Evolutionary conservation across 1,139 yeast species (phyloP), one percentile per base, ranked within the genome.

Genomic region (Candida anutae): DNA sequence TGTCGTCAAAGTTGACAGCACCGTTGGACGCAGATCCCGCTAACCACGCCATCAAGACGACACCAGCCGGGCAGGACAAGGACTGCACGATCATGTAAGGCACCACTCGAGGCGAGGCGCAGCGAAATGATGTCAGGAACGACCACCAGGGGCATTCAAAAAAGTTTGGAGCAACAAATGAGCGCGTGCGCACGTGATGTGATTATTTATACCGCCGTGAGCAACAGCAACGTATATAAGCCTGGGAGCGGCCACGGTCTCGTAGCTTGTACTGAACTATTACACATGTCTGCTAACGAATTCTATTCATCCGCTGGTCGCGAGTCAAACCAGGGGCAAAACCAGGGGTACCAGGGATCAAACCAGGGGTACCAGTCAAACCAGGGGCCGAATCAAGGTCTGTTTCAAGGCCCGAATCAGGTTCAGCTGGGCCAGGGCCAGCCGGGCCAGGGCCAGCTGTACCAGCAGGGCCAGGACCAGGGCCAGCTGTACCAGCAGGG

Each of bases 241-340:
- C n/a, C n/a, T n/a, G n/a, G n/a, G n/a, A n/a, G n/a, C n/a, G n/a
- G n/a, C n/a, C n/a, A n/a, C n/a, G n/a, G n/a, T n/a, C n/a, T n/a
- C n/a, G n/a, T n/a, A n/a, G n/a, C n/a, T n/a, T n/a, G n/a, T n/a
- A n/a, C n/a, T n/a, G n/a, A n/a, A n/a, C n/a, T n/a, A n/a, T n/a
- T n/a, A n/a, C n/a, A n/a, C n/a, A 74, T 74, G 80, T 74, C 79
- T 32, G 77, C 77, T 37, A 72, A 72, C 74, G 79, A 74, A 29
- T 74, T 66, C 50, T 74, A 73, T 50, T 53, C 59, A 31, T 61
- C 72, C 14, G 74, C 69, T 30, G 61, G 63, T 26, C 61, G 63
- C 47, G 65, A 69, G 28, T 35, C 50, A 16, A 60, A 60, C 51
- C 37, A 54, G 25, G 43, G 36, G 26, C 50, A 44, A n/a, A n/a